Percentiles rank a stretch among this genome's conserved stretches.
phyloP scores from a whole-genome alignment of 163 green algal species.

The Chloromonas sp. region DNA sequence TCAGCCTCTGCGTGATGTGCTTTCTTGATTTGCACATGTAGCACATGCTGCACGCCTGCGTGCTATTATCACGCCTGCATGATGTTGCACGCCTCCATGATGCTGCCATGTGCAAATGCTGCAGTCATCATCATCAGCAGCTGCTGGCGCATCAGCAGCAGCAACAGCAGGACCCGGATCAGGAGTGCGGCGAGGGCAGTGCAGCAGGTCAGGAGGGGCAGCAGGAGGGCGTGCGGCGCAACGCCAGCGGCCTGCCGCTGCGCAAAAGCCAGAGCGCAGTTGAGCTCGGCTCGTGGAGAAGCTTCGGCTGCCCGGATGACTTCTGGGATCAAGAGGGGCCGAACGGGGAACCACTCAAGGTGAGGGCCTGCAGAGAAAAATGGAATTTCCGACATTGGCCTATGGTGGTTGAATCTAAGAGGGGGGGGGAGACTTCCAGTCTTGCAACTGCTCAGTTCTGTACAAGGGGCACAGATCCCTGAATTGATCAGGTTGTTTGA shows the following conservation, averaged over 20 bases:
- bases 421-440: no score
- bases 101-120: not conserved
- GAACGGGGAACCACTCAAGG: not conserved
- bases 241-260: constrained; percentile 10
- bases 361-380: not conserved
- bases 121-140: no score
- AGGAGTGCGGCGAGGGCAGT: no score
- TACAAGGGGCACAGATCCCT: not conserved
- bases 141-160: no score
- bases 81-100: not conserved
- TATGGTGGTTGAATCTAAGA: not conserved
- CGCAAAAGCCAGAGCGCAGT: constrained; percentile 38
- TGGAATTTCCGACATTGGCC: not conserved
- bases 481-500: no score
- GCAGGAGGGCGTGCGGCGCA: no score
- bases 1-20: no score
- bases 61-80: not conserved
- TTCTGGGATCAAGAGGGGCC: not conserved
- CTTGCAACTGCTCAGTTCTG: not conserved
- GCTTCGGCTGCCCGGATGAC: not conserved
- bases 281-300: constrained; percentile 32
- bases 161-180: no score
- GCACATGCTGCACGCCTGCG: not conserved
- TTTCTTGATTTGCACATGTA: no score
- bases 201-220: no score